These are phyloP conservation scores for Liriodendron chinense DNA, from an alignment of 164 flowering plant genomes.

Conservation along the genomic window DNA sequence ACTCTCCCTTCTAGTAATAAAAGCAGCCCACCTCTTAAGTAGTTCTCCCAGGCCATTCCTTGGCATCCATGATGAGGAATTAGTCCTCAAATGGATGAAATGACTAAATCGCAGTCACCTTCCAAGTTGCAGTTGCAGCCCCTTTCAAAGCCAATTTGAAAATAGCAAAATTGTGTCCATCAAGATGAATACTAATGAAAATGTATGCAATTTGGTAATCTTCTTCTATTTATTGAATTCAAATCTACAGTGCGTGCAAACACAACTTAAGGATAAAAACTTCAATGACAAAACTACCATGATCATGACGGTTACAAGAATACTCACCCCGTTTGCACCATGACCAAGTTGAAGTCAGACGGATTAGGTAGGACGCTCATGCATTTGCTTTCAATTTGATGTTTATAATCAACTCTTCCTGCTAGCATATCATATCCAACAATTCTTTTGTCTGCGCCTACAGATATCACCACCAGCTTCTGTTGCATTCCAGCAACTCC, in stretches of 20 bases:
- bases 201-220: background rate
- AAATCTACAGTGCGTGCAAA: too few species aligned
- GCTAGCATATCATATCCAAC: constrained; percentile 62
- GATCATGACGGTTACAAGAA: background rate
- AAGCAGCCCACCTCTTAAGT: too few species aligned
- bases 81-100: too few species aligned
- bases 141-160: background rate
- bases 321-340: constrained; percentile 88
- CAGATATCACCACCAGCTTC: constrained; percentile 68
- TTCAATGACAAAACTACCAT: background rate
- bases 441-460: constrained; percentile 80
- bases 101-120: too few species aligned
- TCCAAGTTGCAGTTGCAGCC: too few species aligned
- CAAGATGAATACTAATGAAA: background rate
- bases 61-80: too few species aligned
- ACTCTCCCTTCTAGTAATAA: too few species aligned
- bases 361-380: constrained; percentile 89
- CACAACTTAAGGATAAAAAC: constrained; percentile 53
- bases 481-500: constrained; percentile 85
- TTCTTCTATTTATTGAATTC: too few species aligned
- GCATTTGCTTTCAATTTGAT: constrained; percentile 88
- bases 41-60: too few species aligned
- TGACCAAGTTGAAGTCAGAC: constrained; percentile 81
- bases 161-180: background rate
- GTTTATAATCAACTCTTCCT: constrained; percentile 63